A percentile compares a stretch with the other conserved stretches of the same genome.
Evolutionary conservation across 1,284 basidiomycete species (phyloP).

Genomic region (Takashimella koratensis): DNA sequence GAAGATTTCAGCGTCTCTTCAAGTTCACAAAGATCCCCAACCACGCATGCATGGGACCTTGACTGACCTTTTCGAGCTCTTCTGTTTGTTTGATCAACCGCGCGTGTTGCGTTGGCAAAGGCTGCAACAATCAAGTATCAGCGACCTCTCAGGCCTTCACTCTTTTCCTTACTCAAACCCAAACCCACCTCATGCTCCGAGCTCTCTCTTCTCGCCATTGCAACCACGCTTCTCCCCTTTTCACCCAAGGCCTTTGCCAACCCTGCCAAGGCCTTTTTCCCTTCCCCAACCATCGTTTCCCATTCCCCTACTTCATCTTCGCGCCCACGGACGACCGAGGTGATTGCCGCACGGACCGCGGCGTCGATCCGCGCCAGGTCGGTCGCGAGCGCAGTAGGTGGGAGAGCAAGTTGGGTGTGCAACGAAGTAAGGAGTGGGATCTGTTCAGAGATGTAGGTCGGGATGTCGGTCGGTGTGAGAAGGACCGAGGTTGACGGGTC

Average conservation of each 20-base stretch:
- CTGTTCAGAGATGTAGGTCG: conserved; percentile 42
- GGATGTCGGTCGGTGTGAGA: conserved; percentile 25
- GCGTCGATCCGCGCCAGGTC: conserved; percentile 41
- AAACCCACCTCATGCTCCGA: conserved; percentile 28
- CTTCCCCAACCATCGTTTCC: conserved; percentile 32
- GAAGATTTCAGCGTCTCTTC: too few species aligned
- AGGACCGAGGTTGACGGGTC: background rate
- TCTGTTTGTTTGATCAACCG: conserved; percentile 30
- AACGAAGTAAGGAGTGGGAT: conserved; percentile 37
- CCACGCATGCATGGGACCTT: too few species aligned
- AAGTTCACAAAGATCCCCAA: too few species aligned
- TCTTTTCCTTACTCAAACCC: background rate
- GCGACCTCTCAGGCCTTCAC: conserved; percentile 2
- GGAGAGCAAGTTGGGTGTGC: conserved; percentile 39
- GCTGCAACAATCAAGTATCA: conserved; percentile 12
- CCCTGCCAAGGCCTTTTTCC: conserved; percentile 24
- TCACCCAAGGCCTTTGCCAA: conserved; percentile 39
- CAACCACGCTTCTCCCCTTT: conserved; percentile 29
- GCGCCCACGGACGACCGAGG: conserved; percentile 33
- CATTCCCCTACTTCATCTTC: conserved; percentile 43
- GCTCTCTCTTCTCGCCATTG: conserved; percentile 27
- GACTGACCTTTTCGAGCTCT: conserved; percentile 30
- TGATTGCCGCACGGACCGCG: conserved; percentile 38
- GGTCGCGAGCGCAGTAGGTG: conserved; percentile 28
- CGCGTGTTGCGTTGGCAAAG: conserved; percentile 36